Percentiles rank a stretch among this genome's conserved stretches.
Conservation (phyloP, 1,284 basidiomycete species). For the Pascua sp. region DNA sequence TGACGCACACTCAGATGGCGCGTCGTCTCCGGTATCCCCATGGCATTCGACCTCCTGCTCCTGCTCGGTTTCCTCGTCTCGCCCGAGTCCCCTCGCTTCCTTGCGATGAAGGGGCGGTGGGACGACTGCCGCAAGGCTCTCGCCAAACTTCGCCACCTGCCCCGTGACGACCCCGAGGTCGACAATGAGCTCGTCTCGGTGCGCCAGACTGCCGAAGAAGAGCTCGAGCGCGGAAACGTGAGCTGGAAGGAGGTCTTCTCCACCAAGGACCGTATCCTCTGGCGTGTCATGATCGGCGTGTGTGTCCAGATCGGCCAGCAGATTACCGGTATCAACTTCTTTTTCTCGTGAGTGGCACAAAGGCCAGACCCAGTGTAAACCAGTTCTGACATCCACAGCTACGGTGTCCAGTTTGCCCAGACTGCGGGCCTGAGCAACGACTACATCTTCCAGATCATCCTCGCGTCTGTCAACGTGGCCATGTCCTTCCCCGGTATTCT, state of each 20-base stretch:
- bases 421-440: slow-evolving; percentile 47
- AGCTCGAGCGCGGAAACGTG: slow-evolving; percentile 39
- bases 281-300: slow-evolving; percentile 29
- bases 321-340: slow-evolving; percentile 47
- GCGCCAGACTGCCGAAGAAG: slow-evolving; percentile 38
- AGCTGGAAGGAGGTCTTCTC: slow-evolving; percentile 49
- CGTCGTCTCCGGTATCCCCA: slow-evolving; percentile 26
- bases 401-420: slow-evolving; percentile 47
- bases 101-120: slow-evolving; percentile 46
- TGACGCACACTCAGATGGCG: too few relatives aligned
- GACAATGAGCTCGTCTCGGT: slow-evolving; percentile 48
- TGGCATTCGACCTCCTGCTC: slow-evolving; percentile 43
- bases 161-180: slow-evolving; percentile 40
- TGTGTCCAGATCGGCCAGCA: slow-evolving; percentile 50
- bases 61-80: slow-evolving; percentile 48
- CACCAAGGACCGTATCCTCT: slow-evolving; percentile 48
- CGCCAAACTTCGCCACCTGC: slow-evolving; percentile 47
- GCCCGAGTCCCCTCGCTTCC: slow-evolving; percentile 51
- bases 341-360: slow-evolving; percentile 1
- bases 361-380: too few relatives aligned
- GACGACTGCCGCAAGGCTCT: slow-evolving; percentile 47
- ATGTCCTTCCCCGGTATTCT: slow-evolving; percentile 48
- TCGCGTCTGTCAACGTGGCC: slow-evolving; percentile 49
- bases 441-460: slow-evolving; percentile 51
- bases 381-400: background rate